Percentiles rank a stretch among this genome's conserved stretches.
Conservation (phyloP, 2,329 filamentous ascomycete genomes). For the Colletotrichum camelliae region DNA sequence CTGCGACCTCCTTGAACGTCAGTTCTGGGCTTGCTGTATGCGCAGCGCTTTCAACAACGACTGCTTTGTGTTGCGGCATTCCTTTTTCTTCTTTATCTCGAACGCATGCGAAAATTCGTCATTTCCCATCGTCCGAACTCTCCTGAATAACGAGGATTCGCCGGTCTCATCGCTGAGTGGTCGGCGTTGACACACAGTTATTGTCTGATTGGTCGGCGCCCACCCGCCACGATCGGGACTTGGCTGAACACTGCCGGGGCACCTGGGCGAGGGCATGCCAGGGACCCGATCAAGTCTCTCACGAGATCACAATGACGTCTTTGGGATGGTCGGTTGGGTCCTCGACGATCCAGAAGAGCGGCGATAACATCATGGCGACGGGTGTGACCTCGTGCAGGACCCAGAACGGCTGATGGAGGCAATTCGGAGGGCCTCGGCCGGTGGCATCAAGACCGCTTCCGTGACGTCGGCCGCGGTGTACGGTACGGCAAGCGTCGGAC, state of each 20-base stretch:
- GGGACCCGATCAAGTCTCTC: constrained; percentile 11
- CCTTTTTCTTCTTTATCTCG: not conserved
- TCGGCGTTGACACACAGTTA: constrained; percentile 23
- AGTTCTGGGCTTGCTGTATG: not conserved
- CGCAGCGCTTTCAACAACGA: not conserved
- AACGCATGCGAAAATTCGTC: constrained; percentile 15
- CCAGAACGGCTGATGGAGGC: constrained; percentile 1
- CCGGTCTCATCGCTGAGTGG: constrained; percentile 24
- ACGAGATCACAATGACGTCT: constrained; percentile 21
- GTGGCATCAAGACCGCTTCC: not conserved
- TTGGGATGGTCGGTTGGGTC: constrained; percentile 3
- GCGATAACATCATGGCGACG: constrained; percentile 1
- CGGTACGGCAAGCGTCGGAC: constrained; percentile 14
- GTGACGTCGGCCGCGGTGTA: constrained; percentile 14
- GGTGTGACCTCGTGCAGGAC: not conserved
- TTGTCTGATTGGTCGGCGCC: constrained; percentile 22
- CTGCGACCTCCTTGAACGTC: not conserved
- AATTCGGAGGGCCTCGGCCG: not conserved
- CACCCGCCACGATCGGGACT: constrained; percentile 20
- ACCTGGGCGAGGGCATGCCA: constrained; percentile 17
- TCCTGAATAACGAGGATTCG: constrained; percentile 9
- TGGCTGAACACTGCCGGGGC: constrained; percentile 20
- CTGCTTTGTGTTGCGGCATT: not conserved
- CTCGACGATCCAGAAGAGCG: not conserved
- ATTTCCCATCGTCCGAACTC: constrained; percentile 20